phyloP scores from a whole-genome alignment of 345 rosid genomes.

The Citrus hindsii region DNA sequence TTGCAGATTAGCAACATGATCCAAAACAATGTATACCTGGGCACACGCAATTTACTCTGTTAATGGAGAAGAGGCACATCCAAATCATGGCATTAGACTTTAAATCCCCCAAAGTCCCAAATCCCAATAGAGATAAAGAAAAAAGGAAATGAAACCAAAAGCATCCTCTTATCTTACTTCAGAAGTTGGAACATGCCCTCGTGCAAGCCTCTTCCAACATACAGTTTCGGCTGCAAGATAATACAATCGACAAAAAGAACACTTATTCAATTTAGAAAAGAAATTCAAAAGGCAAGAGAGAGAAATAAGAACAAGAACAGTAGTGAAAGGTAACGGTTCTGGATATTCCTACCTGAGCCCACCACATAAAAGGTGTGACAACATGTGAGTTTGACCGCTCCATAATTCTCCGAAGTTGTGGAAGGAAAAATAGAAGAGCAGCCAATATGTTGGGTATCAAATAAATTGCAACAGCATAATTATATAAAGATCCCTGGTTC shows the following conservation, averaged over 20 bases:
- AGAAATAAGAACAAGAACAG: neutral
- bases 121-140: neutral
- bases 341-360: conserved; percentile 84
- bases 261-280: conserved; percentile 1
- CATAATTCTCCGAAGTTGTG: conserved; percentile 69
- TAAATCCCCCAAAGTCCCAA: neutral
- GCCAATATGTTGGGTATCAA: conserved; percentile 76
- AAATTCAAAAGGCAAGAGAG: neutral
- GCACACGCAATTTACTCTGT: conserved; percentile 16
- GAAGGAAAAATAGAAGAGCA: conserved; percentile 68
- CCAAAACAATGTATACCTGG: conserved; percentile 96
- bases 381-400: conserved; percentile 83
- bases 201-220: conserved; percentile 97
- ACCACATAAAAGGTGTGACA: conserved; percentile 84
- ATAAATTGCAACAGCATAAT: conserved; percentile 75
- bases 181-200: conserved; percentile 82
- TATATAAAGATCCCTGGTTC: conserved; percentile 49
- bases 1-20: conserved; percentile 83
- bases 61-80: conserved; percentile 3
- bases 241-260: neutral
- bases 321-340: neutral
- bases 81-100: conserved; percentile 3
- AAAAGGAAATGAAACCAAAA: conserved; percentile 9
- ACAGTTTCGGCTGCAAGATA: conserved; percentile 75
- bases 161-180: conserved; percentile 52